Base-by-base conservation (phyloP, 192 early-diverging fungal species). In the Backusella parvicylindrica region DNA sequence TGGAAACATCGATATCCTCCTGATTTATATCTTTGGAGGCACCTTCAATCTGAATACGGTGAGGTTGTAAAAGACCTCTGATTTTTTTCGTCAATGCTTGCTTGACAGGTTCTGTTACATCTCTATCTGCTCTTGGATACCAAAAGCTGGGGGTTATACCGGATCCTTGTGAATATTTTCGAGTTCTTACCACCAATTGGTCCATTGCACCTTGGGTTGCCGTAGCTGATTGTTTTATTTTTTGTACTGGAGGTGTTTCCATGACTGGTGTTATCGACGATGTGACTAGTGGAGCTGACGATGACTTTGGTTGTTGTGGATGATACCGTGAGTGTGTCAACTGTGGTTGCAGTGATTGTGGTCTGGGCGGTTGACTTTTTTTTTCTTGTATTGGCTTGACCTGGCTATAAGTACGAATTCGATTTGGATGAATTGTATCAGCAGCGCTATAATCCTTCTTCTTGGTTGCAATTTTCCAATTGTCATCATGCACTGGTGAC, bases 51-150 rank as follows among this genome's bases (percentile, higher is more conserved):
- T 56, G 36, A 6, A 40, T 67, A 21, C 68, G 47, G 11, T 73
- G 75, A 11, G 79, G 79, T 13, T 65, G 72, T 21, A 81, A 33
- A 12, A 81, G 47, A 15, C 69, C 60, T 23, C 66, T 64, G 2
- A 81, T 64, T 30, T 70, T 73, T 47, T 72, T 66, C 31, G 75
- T 60, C 0, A 81, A n/a, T 16, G 38, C 75, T 32, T 71, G 68
- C 23, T 70, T 72, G 31, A 60, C 21, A 16, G 63, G 41, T 21
- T 47, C 68, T 13, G 53, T 21, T 23, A 70, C 60, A 23, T 79
- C 74, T 6, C 35, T 70, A 33, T 81, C 68, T 2, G 64, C 23
- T 4, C 75, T 63, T 23, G 79, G 75, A 41, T 80, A 76, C 79
- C 79, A 80, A 68, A 80, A 80, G 5, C 66, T 72, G 16, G 79